Base-by-base conservation (phyloP, 73 alveolate genomes). In the Breviolum minutum region DNA sequence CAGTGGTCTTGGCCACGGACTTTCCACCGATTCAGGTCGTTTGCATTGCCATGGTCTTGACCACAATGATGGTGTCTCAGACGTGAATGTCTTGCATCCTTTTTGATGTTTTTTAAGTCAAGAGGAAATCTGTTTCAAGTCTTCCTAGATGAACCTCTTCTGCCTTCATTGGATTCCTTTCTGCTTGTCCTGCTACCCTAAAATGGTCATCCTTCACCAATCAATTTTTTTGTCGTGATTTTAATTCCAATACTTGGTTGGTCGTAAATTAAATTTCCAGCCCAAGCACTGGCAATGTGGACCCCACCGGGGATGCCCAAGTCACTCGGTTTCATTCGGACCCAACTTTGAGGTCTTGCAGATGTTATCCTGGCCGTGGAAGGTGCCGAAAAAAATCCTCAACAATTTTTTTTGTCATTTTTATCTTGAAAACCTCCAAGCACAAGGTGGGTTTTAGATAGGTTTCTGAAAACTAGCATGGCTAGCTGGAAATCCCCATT, bases 1-100 rank as follows among this genome's bases (percentile, higher is more conserved):
- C 92, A 0, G 76, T 54, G 24, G 92, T 83, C 14, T 22, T 83
- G 76, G 92, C 92, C 61, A 83, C 92, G 22, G 73, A 83, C 92
- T 22, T n/a, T 26, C 92, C 92, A 40, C 92, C 92, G 14, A 26
- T 61, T 26, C 92, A 83, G n/a, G 73, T 83, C n/a, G 92, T 83
- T 20, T 61, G n/a, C 61, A 83, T 83, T 83, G 76, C 76, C 61
- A 62, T 83, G 76, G 10, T 83, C n/a, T 61, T 83, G 61, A 61
- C 92, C 11, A 62, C 61, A 11, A 61, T 61, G 71, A 24, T 83
- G 92, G 76, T 26, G 8, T 29, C 89, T 80, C 14, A 68, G 62
- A 76, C 22, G 54, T 40, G 54, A 40, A 40, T 40, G 54, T 40
- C 54, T 40, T 40, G 54, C 54, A 40, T 40, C 3, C 5, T 40